Conservation (phyloP, 73 alveolate genomes). For the Stentor coeruleus region DNA sequence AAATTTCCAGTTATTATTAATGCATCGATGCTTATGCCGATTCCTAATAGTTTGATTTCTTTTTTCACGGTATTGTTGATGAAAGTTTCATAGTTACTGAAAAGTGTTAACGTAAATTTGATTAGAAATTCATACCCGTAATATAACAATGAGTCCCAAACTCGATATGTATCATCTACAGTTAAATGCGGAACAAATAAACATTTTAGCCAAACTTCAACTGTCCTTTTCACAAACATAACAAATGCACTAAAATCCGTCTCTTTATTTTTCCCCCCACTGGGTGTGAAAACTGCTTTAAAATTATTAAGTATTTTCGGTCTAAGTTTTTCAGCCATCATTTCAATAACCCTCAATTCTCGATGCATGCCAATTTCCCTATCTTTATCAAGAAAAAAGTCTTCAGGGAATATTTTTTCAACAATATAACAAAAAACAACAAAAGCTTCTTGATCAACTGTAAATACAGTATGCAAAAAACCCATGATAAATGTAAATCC, state of each 20-base stretch:
- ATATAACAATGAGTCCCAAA: slow-evolving; percentile 3
- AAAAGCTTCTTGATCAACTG: neutral
- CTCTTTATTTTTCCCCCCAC: neutral
- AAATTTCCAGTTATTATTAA: slow-evolving; percentile 6
- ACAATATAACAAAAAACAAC: neutral
- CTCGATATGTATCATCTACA: neutral
- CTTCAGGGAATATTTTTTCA: neutral
- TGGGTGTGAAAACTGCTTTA: slow-evolving; percentile 12
- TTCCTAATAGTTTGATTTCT: neutral
- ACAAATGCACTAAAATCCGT: neutral
- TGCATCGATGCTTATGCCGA: neutral
- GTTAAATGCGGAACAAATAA: neutral
- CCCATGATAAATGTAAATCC: slow-evolving; percentile 2
- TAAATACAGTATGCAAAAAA: neutral
- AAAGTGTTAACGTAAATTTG: neutral
- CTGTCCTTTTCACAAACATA: neutral
- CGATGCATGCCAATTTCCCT: neutral
- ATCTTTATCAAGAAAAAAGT: neutral
- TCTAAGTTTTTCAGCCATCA: neutral
- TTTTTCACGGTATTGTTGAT: neutral
- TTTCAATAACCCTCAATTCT: neutral
- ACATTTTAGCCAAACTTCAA: neutral
- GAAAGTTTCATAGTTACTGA: slow-evolving; percentile 11
- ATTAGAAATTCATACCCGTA: neutral
- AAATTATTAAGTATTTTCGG: neutral